Conservation (phyloP, 352 stramenopile species). For the Aphanomyces stellatus region DNA sequence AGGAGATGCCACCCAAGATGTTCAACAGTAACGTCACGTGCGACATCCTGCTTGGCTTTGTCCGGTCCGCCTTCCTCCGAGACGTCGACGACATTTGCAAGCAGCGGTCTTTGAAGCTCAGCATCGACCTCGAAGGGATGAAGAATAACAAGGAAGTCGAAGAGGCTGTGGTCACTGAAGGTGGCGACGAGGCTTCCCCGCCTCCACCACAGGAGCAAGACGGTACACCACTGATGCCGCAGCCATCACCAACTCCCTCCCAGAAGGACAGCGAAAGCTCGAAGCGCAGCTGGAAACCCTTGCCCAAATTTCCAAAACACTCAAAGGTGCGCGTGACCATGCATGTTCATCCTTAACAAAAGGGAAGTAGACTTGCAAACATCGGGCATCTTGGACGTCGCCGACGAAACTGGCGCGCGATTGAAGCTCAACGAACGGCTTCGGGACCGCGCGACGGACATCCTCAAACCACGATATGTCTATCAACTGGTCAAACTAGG, state of each 20-base stretch:
- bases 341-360: neutral
- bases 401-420: neutral
- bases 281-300: constrained; percentile 14
- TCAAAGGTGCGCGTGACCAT: neutral
- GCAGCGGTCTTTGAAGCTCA: constrained; percentile 63
- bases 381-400: neutral
- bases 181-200: neutral
- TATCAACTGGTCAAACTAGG: constrained; percentile 14
- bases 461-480: constrained; percentile 16
- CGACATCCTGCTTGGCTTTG: constrained; percentile 60
- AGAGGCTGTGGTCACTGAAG: neutral
- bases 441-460: constrained; percentile 5
- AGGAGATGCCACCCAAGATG: constrained; percentile 50
- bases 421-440: constrained; percentile 15
- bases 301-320: neutral
- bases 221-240: no score
- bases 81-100: constrained; percentile 69
- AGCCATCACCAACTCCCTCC: neutral
- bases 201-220: neutral
- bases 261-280: constrained; percentile 6
- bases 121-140: constrained; percentile 61
- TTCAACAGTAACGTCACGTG: constrained; percentile 71
- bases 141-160: constrained; percentile 21
- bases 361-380: neutral
- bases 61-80: constrained; percentile 49